These are phyloP conservation scores for Aspergillus ostianus DNA, from an alignment of 495 filamentous ascomycete genomes.

Conservation along the genomic window DNA sequence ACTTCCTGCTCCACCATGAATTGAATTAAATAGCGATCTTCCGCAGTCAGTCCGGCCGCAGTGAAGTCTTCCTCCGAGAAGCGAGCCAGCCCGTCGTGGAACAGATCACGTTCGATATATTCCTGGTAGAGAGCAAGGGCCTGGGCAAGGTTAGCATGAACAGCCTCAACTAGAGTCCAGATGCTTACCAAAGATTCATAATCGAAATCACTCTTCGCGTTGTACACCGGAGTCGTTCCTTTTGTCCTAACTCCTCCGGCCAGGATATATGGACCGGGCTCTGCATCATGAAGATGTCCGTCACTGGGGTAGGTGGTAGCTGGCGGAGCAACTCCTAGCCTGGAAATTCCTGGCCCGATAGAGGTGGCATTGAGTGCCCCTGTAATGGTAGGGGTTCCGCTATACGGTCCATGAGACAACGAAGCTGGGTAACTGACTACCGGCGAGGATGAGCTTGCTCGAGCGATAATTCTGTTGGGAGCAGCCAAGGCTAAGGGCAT, in stretches of 20 bases:
- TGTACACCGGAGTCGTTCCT: slow-evolving; percentile 69
- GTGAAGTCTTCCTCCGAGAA: slow-evolving; percentile 73
- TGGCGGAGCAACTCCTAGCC: slow-evolving; percentile 40
- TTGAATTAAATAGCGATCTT: slow-evolving; percentile 69
- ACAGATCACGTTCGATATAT: slow-evolving; percentile 85
- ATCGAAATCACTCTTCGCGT: slow-evolving; percentile 69
- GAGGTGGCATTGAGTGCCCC: slow-evolving; percentile 55
- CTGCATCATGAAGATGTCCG: slow-evolving; percentile 60
- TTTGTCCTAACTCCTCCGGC: slow-evolving; percentile 80
- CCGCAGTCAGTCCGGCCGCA: slow-evolving; percentile 60
- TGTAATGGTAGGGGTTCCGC: slow-evolving; percentile 55
- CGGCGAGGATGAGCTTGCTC: background rate
- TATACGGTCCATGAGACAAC: slow-evolving; percentile 51
- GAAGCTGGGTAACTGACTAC: slow-evolving; percentile 7
- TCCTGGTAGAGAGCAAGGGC: slow-evolving; percentile 74
- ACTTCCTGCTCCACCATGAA: slow-evolving; percentile 87
- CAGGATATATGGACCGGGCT: slow-evolving; percentile 73
- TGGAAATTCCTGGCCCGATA: slow-evolving; percentile 47
- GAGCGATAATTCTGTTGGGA: background rate
- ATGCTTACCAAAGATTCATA: slow-evolving; percentile 62
- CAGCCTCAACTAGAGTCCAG: background rate
- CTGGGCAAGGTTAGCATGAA: slow-evolving; percentile 33
- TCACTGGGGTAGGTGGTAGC: slow-evolving; percentile 66
- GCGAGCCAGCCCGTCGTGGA: slow-evolving; percentile 71
- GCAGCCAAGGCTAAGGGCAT: background rate